Evolutionary conservation across 2,329 filamentous ascomycete species (phyloP), one percentile per base, ranked within the genome.

Genomic region (Rhytidhysteron rufulum): DNA sequence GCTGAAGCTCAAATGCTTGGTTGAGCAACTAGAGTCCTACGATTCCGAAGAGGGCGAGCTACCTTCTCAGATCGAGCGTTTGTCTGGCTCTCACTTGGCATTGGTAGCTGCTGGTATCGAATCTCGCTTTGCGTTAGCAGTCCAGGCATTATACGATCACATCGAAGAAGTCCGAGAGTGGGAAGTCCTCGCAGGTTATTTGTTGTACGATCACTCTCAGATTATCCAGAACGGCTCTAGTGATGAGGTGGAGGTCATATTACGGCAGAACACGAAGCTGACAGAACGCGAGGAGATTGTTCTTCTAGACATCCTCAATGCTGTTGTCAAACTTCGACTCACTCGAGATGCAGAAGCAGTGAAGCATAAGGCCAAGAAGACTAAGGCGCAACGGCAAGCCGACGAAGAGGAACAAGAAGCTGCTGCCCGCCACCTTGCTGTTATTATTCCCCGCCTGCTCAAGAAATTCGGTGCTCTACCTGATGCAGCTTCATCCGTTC

Each of bases 381-480:
- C 73, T 20, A 82, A 80, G 57, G 54, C 55, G 11, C 61, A 68
- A 30, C 69, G 71, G 11, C 73, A 80, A 39, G 80, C 79, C 35
- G 73, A 79, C 17, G 82, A 88, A 43, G 86, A 90, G 43, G 77
- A 82, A 19, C 85, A 88, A 47, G 89, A 95, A 55, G 82, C 85
- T 35, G 83, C 86, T 25, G 88, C 88, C 2, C 75, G 89, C 34
- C 81, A 85, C 51, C 75, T 98, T 27, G 87, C 88, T 7, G 74
- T 78, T 27, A 74, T 86, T 11, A 91, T 97, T 39, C 93, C 93
- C 1, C 83, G 81, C 48, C 78, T 98, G 2, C 72, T 98, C 37
- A 95, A 85, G 66, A 97, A 96, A 60, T 98, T 89, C 54, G 91
- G 93, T 4, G 87, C 90, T n/a, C 79, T 86, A 20, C 86, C 93